These are phyloP conservation scores for Fusarium brachygibbosum DNA, from an alignment of 2,329 filamentous ascomycete species.

Conservation along the genomic window DNA sequence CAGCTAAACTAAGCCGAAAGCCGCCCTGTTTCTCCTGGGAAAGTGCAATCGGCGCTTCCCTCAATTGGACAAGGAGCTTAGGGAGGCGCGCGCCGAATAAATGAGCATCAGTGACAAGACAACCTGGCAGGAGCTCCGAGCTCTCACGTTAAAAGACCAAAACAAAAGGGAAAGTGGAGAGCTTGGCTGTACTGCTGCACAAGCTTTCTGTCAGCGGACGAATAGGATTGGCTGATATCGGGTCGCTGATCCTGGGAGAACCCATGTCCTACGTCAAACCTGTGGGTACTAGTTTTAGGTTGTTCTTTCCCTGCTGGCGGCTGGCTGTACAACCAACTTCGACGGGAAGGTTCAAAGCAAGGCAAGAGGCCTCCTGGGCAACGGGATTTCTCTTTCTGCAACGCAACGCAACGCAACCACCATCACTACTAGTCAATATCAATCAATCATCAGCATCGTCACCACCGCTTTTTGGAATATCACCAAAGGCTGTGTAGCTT, in stretches of 20 bases:
- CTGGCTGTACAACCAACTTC: background rate
- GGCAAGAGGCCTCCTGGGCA: conserved; percentile 40
- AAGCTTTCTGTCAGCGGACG: conserved; percentile 3
- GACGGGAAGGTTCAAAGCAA: conserved; percentile 2
- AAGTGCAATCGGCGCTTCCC: conserved; percentile 33
- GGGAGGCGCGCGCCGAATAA: conserved; percentile 29
- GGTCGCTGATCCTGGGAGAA: conserved; percentile 11
- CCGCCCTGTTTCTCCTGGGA: conserved; percentile 8
- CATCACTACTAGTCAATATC: conserved; percentile 11
- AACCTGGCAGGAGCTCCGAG: conserved; percentile 19
- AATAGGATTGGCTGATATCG: conserved; percentile 7
- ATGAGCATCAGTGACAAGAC: conserved; percentile 35
- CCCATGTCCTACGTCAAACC: conserved; percentile 43
- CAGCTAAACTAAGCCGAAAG: conserved; percentile 7
- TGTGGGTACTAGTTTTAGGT: background rate
- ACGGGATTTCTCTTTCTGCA: conserved; percentile 26
- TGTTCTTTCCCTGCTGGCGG: conserved; percentile 8
- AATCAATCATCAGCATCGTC: conserved; percentile 19
- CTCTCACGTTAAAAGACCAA: conserved; percentile 3
- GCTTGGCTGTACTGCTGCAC: conserved; percentile 17
- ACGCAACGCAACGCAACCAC: conserved; percentile 26
- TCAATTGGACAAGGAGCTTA: conserved; percentile 15
- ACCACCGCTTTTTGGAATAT: conserved; percentile 4
- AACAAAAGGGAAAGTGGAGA: conserved; percentile 20
- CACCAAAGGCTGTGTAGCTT: conserved; percentile 19